Percentiles rank a stretch among this genome's conserved stretches.
Evolutionary conservation across 306 rosid species (phyloP).

Genomic region (Vigna nakashimae): DNA sequence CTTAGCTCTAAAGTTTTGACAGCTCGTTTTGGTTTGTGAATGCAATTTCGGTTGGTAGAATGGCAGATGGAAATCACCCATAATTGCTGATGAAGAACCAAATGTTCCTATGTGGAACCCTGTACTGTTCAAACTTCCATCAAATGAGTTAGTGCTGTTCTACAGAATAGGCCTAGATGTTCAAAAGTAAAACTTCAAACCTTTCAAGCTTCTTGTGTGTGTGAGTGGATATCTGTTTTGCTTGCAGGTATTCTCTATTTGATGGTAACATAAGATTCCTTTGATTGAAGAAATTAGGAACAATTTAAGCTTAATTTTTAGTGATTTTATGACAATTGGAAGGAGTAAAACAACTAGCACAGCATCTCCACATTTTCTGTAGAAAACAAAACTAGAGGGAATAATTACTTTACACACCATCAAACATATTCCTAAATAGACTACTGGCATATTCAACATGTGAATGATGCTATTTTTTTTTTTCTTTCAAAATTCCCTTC

Average conservation of each 20-base stretch:
- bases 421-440: conserved; percentile 2
- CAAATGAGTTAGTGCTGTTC: conserved; percentile 81
- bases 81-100: conserved; percentile 75
- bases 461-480: background rate
- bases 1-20: conserved; percentile 24
- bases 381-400: background rate
- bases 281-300: background rate
- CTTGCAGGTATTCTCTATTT: background rate
- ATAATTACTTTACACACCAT: conserved; percentile 4
- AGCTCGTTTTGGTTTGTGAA: conserved; percentile 26
- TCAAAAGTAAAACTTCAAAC: conserved; percentile 66
- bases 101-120: conserved; percentile 96
- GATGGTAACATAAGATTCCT: conserved; percentile 5
- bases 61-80: conserved; percentile 77
- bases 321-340: background rate
- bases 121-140: conserved; percentile 82
- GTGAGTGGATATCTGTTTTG: background rate
- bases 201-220: conserved; percentile 13
- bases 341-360: background rate
- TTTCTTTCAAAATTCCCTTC: background rate
- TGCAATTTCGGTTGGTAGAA: conserved; percentile 59
- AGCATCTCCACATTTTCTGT: background rate
- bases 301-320: background rate
- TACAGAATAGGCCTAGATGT: conserved; percentile 85
- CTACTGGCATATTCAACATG: background rate